These are phyloP conservation scores for Termitomyces heimii DNA, from an alignment of 768 basidiomycete genomes.

Conservation along the genomic window DNA sequence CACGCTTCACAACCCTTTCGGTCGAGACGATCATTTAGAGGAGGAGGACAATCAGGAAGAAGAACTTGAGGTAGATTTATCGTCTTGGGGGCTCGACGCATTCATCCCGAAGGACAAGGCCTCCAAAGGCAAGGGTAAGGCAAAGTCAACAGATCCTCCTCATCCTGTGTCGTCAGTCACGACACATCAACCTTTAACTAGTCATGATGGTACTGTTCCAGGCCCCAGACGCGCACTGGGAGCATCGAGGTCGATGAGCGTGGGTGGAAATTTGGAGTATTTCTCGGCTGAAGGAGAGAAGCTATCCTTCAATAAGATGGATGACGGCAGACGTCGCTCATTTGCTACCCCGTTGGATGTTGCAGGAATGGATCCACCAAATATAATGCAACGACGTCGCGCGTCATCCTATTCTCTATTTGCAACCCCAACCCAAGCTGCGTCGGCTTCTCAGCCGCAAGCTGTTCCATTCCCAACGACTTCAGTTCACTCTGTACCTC, in stretches of 20 bases:
- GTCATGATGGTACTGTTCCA: slow-evolving; percentile 27
- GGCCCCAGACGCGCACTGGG: slow-evolving; percentile 31
- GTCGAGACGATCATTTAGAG: slow-evolving; percentile 51
- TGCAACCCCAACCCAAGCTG: slow-evolving; percentile 22
- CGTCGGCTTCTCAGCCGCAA: slow-evolving; percentile 19
- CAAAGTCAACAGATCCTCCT: slow-evolving; percentile 28
- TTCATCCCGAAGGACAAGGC: slow-evolving; percentile 68
- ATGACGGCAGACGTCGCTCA: slow-evolving; percentile 45
- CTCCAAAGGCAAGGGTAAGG: slow-evolving; percentile 36
- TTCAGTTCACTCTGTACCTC: slow-evolving; percentile 47
- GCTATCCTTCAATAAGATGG: slow-evolving; percentile 22
- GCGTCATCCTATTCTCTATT: slow-evolving; percentile 45
- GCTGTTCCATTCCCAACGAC: slow-evolving; percentile 63
- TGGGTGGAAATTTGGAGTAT: slow-evolving; percentile 53
- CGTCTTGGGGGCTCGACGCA: slow-evolving; percentile 80
- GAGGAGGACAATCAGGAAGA: slow-evolving; percentile 41
- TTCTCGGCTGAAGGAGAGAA: slow-evolving; percentile 20
- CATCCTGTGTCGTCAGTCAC: slow-evolving; percentile 35
- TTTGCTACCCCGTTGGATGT: slow-evolving; percentile 54
- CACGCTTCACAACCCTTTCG: slow-evolving; percentile 70
- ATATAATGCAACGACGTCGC: slow-evolving; percentile 41
- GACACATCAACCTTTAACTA: slow-evolving; percentile 36
- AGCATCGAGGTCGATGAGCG: slow-evolving; percentile 57
- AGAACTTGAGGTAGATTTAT: slow-evolving; percentile 69
- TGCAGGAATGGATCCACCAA: slow-evolving; percentile 35